Evolutionary conservation across 305 asterid species (phyloP).

Genomic region (Andrographis paniculata): DNA sequence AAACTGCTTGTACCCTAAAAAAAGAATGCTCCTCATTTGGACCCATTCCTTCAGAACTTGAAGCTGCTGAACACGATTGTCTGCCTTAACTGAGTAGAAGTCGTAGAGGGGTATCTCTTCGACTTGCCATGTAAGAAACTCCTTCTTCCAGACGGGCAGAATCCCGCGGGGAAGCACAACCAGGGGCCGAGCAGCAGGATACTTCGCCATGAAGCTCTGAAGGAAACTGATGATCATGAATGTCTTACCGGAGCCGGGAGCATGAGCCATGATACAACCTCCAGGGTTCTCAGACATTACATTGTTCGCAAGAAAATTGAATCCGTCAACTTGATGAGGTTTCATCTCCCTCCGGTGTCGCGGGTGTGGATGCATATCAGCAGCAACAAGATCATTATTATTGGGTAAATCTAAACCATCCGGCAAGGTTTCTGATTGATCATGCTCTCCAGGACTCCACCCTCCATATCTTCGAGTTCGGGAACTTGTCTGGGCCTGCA

Average conservation of each 20-base stretch:
- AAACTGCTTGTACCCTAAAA: conserved; percentile 84
- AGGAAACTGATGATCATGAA: conserved; percentile 96
- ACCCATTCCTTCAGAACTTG: conserved; percentile 80
- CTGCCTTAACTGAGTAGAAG: conserved; percentile 88
- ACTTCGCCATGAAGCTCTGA: conserved; percentile 94
- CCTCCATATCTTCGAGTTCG: conserved; percentile 76
- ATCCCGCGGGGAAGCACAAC: conserved; percentile 94
- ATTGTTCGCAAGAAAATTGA: conserved; percentile 83
- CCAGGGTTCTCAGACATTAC: conserved; percentile 85
- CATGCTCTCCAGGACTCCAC: conserved; percentile 41
- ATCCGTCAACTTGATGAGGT: conserved; percentile 96
- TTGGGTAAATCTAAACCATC: conserved; percentile 40
- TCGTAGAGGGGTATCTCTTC: conserved; percentile 73
- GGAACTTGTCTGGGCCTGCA: conserved; percentile 48
- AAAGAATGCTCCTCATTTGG: conserved; percentile 57
- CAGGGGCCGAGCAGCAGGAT: conserved; percentile 81
- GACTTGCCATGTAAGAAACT: conserved; percentile 85
- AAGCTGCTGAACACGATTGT: conserved; percentile 68
- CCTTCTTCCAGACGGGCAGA: conserved; percentile 73
- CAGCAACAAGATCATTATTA: conserved; percentile 37
- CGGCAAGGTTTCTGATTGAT: conserved; percentile 32
- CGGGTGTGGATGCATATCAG: conserved; percentile 85
- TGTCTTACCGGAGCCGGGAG: conserved; percentile 97
- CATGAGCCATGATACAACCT: conserved; percentile 97
- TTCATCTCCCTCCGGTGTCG: conserved; percentile 91